A percentile compares a stretch with the other conserved stretches of the same genome.
Evolutionary conservation across 495 filamentous ascomycete species (phyloP).

Genomic region (Penicillium angulare): DNA sequence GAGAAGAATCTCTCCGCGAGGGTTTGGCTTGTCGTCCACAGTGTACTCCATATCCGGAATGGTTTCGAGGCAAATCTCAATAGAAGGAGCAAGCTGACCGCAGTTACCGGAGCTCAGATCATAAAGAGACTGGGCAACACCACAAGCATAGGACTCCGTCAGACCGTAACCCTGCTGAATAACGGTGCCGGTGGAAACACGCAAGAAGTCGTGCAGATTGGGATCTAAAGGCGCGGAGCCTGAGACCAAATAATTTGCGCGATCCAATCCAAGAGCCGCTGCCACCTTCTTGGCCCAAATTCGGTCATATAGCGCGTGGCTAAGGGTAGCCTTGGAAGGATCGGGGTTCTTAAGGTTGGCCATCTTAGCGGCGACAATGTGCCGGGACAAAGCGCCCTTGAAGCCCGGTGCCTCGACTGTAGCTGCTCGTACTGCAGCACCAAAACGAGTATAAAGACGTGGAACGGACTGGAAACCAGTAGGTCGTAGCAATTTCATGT

Average conservation of each 20-base stretch:
- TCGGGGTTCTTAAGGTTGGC: constrained; percentile 69
- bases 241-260: constrained; percentile 70
- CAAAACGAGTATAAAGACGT: constrained; percentile 90
- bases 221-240: constrained; percentile 92
- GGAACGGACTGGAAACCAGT: constrained; percentile 87
- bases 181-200: constrained; percentile 74
- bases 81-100: constrained; percentile 61
- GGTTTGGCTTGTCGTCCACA: constrained; percentile 84
- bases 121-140: constrained; percentile 57
- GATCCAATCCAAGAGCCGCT: constrained; percentile 77
- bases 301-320: constrained; percentile 84
- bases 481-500: constrained; percentile 82
- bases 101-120: constrained; percentile 82
- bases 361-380: constrained; percentile 75
- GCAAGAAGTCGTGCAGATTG: constrained; percentile 81
- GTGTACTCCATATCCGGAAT: constrained; percentile 96
- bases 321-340: constrained; percentile 70
- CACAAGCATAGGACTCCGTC: constrained; percentile 89
- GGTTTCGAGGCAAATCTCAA: constrained; percentile 80
- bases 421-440: constrained; percentile 69
- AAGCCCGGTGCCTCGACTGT: constrained; percentile 78
- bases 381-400: constrained; percentile 77
- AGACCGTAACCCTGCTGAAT: constrained; percentile 91
- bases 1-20: constrained; percentile 86
- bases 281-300: constrained; percentile 90